Conservation (phyloP, 371 early-diverging fungal species). For the Apophysomyces variabilis region DNA sequence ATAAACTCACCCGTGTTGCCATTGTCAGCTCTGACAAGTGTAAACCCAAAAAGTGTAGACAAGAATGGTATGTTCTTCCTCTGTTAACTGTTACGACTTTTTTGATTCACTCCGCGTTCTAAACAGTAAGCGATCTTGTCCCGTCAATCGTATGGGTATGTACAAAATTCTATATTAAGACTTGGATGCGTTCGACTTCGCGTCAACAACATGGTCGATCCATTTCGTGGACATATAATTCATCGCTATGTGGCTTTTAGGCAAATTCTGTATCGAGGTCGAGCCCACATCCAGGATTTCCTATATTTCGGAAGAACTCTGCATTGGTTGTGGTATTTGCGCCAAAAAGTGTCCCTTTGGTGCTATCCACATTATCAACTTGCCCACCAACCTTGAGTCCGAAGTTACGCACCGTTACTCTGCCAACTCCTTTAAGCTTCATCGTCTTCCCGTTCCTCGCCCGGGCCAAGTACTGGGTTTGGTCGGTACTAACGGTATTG, state of each 20-base stretch:
- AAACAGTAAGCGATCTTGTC: slow-evolving; percentile 82
- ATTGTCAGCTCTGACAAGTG: slow-evolving; percentile 98
- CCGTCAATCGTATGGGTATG: slow-evolving; percentile 84
- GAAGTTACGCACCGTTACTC: slow-evolving; percentile 99
- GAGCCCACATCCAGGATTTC: slow-evolving; percentile 84
- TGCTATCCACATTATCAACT: slow-evolving; percentile 98
- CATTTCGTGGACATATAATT: slow-evolving; percentile 12
- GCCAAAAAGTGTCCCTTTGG: slow-evolving; percentile 99
- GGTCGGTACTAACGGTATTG: slow-evolving; percentile 99
- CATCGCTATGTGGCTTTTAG: slow-evolving; percentile 53
- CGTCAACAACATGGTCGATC: slow-evolving; percentile 1
- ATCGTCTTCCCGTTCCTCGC: slow-evolving; percentile 97
- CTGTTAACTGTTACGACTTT: background rate
- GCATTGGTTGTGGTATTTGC: slow-evolving; percentile 99
- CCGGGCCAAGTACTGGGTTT: slow-evolving; percentile 98
- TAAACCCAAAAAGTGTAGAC: slow-evolving; percentile 99
- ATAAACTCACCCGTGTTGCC: slow-evolving; percentile 92
- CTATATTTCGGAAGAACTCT: slow-evolving; percentile 95
- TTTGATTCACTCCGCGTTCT: background rate
- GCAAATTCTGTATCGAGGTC: slow-evolving; percentile 97
- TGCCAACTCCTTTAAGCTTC: slow-evolving; percentile 99
- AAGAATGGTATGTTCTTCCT: slow-evolving; percentile 87
- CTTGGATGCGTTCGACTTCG: slow-evolving; percentile 3
- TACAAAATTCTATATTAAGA: background rate
- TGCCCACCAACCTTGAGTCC: slow-evolving; percentile 97